Base-by-base conservation (phyloP, 768 basidiomycete species). In the Hebeloma cylindrosporum region DNA sequence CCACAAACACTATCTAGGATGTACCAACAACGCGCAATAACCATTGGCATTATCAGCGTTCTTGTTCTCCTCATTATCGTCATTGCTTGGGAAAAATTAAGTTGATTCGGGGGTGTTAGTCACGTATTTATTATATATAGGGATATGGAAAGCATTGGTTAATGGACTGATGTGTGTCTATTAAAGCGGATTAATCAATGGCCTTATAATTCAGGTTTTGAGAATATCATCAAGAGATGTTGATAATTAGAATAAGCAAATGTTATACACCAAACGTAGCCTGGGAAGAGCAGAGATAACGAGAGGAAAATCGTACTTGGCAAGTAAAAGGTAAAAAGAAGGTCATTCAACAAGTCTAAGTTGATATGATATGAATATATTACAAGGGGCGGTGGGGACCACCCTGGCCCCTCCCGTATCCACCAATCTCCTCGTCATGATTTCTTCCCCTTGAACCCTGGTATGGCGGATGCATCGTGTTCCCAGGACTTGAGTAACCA, bases 21-120 rank as follows among this genome's bases (percentile, higher is more conserved):
- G 92, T 93, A 97, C 63, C 93, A 96, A 65, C 95, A 99, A 59
- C 85, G 90, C 40, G 77, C 89, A 36, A 77, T 96, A 36, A 97
- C 93, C 4, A 87, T 68, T 28, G 85, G 79, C 29, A 98, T 98
- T 56, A 85, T 99, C 45, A 68, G 73, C 45, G 80, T 98, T 21
- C 84, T 98, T 26, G 70, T 95, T 39, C 60, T 93, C 3, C 79
- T 98, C 37, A 94, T 97, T 51, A 70, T 70, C 18, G 72, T 93
- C 53, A 85, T 95, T 43, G 62, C 89, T 5, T 93, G 86, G 81
- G 80, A 80, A 60, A 94, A 94, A 62, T 65, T 82, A 52, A 75
- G 61, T 41, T 53, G 21, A 44, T 45, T 31, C 21, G 22, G 31
- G 25, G 14, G 20, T 21, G n/a, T n/a, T 39, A 10, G n/a, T n/a